Evolutionary conservation across 345 rosid genomes (phyloP).

Genomic region (Citrus hindsii): DNA sequence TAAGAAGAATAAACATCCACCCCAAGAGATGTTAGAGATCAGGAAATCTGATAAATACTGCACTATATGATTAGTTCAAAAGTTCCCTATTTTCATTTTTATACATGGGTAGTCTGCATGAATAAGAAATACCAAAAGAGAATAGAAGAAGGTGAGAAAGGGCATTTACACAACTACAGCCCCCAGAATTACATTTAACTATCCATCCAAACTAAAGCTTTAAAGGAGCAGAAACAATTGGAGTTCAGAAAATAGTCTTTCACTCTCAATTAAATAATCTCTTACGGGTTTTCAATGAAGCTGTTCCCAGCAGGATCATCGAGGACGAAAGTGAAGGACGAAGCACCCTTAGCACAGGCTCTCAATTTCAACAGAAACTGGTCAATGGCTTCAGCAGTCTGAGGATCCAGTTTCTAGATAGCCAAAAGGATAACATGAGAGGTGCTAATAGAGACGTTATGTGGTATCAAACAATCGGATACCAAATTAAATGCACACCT

Average conservation of each 20-base stretch:
- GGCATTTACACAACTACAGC: neutral
- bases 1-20: neutral
- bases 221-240: neutral
- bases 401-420: conserved; percentile 75
- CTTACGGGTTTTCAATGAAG: conserved; percentile 96
- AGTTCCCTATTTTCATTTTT: neutral
- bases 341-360: conserved; percentile 68
- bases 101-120: neutral
- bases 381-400: conserved; percentile 90
- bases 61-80: neutral
- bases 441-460: neutral
- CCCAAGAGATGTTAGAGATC: neutral
- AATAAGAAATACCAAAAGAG: neutral
- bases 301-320: conserved; percentile 97
- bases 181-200: conserved; percentile 3
- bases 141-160: neutral
- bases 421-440: conserved; percentile 11
- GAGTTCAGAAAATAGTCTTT: neutral
- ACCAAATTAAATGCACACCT: conserved; percentile 36
- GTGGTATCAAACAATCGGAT: neutral
- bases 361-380: conserved; percentile 71
- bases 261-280: neutral
- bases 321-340: conserved; percentile 67
- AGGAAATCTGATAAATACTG: neutral
- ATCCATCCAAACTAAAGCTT: neutral